A percentile compares a stretch with the other conserved stretches of the same genome.
Evolutionary conservation across 2,329 filamentous ascomycete species (phyloP).

Genomic region (Sphaerulina vaccinii): DNA sequence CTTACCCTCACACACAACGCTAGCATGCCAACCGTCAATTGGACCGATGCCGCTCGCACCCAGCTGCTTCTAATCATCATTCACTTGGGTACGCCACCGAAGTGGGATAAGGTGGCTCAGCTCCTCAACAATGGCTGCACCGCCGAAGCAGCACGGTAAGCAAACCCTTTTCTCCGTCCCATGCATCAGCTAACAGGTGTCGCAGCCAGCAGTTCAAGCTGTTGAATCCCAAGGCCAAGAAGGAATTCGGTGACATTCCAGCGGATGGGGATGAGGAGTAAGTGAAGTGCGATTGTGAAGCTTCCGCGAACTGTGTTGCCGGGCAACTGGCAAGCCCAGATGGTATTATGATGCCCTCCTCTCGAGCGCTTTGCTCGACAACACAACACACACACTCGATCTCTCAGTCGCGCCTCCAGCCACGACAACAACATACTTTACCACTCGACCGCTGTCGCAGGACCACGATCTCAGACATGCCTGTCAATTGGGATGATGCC

Average conservation of each 20-base stretch:
- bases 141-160: conserved; percentile 1
- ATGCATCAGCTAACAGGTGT: background rate
- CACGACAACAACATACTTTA: background rate
- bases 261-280: too few species aligned
- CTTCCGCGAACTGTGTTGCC: too few species aligned
- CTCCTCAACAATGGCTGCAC: background rate
- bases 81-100: conserved; percentile 9
- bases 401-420: background rate
- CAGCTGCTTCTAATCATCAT: conserved; percentile 7
- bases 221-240: conserved; percentile 1
- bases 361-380: too few species aligned
- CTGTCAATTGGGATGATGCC: conserved; percentile 13
- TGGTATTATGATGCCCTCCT: too few species aligned
- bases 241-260: conserved; percentile 1
- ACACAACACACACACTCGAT: too few species aligned
- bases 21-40: conserved; percentile 6
- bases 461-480: conserved; percentile 12
- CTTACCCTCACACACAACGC: background rate
- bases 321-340: too few species aligned
- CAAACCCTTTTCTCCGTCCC: background rate
- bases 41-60: conserved; percentile 1
- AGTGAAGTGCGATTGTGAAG: too few species aligned
- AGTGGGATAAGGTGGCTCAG: conserved; percentile 15
- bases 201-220: conserved; percentile 4
- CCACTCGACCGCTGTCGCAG: too few species aligned